Evolutionary conservation across 306 rosid genomes (phyloP), one percentile per base, ranked within the genome.

Genomic region (Gillenia trifoliata): DNA sequence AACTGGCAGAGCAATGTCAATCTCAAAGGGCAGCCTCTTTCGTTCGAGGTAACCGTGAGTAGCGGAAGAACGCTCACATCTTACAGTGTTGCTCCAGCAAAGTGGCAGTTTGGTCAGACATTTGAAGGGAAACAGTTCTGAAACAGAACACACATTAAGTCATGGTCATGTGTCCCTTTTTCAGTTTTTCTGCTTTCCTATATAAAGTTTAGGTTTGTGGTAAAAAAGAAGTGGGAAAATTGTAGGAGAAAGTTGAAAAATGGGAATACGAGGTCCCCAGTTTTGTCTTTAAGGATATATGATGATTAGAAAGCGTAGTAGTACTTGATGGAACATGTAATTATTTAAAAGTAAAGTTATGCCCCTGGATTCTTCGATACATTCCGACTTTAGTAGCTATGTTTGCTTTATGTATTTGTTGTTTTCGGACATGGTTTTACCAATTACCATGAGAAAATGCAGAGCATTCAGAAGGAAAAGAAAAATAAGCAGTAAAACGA

Each of bases 91-190:
- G 99, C 97, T 70, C 96, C 98, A 0, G 41, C 80, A 59, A 88
- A 80, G 31, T 95, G 99, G 99, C 82, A 78, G 63, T 89, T 86
- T 47, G 90, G 93, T 61, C 98, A 94, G 86, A 91, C 96, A 63
- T 89, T 84, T 87, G 90, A 87, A 83, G 98, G 98, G 71, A 94
- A 91, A 67, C 98, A 91, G 62, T 91, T 91, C 77, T 81, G 52
- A 45, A 15, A 45, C 52, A 45, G 52, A 45, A 45, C 52, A 45
- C 15, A 45, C 7, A 4, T 43, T 15, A 43, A 13, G 6, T 43
- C 7, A 5, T 15, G 52, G 52, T 45, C 20, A 15, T 45, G 52
- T 45, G 72, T 38, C 70, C 81, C 71, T 52, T 75, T 38, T 52
- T 54, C 13, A 45, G 57, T 13, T 57, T 69, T 54, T 41, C 75